Conservation (phyloP, 148 eudicot species). For the Dianthus caryophyllus region DNA sequence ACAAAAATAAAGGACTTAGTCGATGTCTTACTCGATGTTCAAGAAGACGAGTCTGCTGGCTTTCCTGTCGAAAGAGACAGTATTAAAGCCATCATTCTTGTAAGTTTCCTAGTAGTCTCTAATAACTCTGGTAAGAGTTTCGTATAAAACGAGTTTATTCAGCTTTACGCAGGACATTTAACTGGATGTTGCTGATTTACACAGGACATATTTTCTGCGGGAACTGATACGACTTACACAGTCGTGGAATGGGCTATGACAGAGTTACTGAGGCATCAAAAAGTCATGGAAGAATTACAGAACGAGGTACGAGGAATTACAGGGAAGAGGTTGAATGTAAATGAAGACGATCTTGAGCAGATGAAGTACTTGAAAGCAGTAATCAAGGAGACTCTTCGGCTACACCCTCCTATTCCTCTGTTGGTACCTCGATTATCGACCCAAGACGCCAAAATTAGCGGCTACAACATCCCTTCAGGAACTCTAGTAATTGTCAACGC, state of each 20-base stretch:
- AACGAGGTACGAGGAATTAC: conserved; percentile 26
- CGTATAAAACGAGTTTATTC: not conserved
- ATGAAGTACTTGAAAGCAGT: conserved; percentile 36
- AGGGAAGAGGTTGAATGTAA: conserved; percentile 12
- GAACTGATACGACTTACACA: conserved; percentile 56
- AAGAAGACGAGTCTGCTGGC: conserved; percentile 25
- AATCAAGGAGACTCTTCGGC: conserved; percentile 32
- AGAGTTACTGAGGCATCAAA: conserved; percentile 55
- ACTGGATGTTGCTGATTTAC: conserved; percentile 1
- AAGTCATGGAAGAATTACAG: conserved; percentile 36
- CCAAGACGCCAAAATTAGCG: conserved; percentile 23
- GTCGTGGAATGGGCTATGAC: conserved; percentile 60
- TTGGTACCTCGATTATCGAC: conserved; percentile 24
- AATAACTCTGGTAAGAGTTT: conserved; percentile 33
- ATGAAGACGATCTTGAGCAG: conserved; percentile 29
- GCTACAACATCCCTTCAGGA: conserved; percentile 26
- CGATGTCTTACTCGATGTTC: conserved; percentile 46
- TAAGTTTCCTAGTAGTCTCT: too few species aligned
- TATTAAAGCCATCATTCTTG: conserved; percentile 45
- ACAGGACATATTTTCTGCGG: conserved; percentile 51
- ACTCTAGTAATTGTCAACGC: conserved; percentile 28
- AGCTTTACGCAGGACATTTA: not conserved
- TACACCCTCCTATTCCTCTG: conserved; percentile 33
- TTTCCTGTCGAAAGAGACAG: conserved; percentile 31
- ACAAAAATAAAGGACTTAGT: conserved; percentile 39